Percentiles rank a stretch among this genome's conserved stretches.
phyloP scores from a whole-genome alignment of 306 rosid species.

The Pachyrhizus erosus region DNA sequence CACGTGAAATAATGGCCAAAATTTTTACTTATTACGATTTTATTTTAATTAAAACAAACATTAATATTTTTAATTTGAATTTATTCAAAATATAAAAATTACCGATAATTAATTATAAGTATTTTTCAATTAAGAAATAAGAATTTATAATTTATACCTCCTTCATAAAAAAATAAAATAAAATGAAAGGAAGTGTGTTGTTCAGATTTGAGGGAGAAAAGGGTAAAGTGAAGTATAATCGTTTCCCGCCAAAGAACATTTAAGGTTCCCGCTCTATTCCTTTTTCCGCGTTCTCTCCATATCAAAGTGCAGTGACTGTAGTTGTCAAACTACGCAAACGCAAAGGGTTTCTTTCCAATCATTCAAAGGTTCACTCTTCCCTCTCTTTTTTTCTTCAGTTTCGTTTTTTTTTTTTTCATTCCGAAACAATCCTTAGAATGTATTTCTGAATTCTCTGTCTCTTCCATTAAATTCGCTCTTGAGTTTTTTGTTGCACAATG shows the following conservation, averaged over 20 bases:
- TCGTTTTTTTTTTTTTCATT: background rate
- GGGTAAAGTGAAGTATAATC: background rate
- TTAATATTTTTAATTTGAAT: too few species aligned
- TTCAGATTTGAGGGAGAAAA: background rate
- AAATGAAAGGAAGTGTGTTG: background rate
- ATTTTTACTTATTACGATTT: too few species aligned
- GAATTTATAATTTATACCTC: too few species aligned
- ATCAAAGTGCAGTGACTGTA: background rate
- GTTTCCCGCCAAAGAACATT: constrained; percentile 42
- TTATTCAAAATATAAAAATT: too few species aligned
- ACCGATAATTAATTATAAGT: too few species aligned
- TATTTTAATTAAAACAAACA: too few species aligned
- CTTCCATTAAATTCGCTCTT: background rate
- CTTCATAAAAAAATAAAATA: background rate
- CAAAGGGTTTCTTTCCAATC: constrained; percentile 1
- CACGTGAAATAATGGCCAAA: too few species aligned
- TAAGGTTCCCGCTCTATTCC: constrained; percentile 29
- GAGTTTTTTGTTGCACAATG: background rate
- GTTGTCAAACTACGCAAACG: background rate
- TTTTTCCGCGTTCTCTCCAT: background rate
- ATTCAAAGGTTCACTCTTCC: background rate
- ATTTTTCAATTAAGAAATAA: too few species aligned
- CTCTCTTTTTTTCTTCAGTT: background rate
- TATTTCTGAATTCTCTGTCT: background rate
- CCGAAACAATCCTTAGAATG: background rate